Evolutionary conservation across 2,329 filamentous ascomycete species (phyloP), one percentile per base, ranked within the genome.

Genomic region (Paecilomyces niveus): DNA sequence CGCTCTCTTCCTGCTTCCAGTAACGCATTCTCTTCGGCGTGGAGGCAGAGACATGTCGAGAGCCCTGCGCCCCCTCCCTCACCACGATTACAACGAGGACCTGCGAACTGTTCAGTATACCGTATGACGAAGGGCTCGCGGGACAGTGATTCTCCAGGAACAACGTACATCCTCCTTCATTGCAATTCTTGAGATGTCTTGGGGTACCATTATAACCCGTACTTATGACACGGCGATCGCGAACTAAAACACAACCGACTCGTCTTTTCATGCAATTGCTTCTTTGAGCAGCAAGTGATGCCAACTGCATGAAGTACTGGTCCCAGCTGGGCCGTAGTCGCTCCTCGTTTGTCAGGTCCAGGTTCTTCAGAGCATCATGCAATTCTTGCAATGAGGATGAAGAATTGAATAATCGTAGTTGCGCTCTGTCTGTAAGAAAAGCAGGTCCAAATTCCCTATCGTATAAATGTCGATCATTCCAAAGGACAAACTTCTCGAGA

Each of bases 141-240:
- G 50, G 21, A 39, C 26, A 33, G 51, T 53, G 5, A 2, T n/a
- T 35, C 15, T 35, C 18, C 51, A 8, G 22, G 22, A 8, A 52
- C 18, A 18, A 63, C 63, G 31, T 74, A 80, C 94, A 99, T 54
- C 94, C 94, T 64, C 94, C 94, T 68, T 96, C 90, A 65, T 89
- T 89, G 77, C 94, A 99, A 76, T 99, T 99, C 57, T 80, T 85
- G 67, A 97, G 80, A 51, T 92, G 88, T 22, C 93, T 83, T 10
- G 94, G 92, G n/a, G 94, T 97, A 61, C 94, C 94, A 74, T 99
- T 99, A 78, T 99, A 99, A 21, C 94, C 94, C 0, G 94, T 99
- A 70, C 88, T 91, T 65, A 97, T 90, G 62, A 99, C 94, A 65
- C 92, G 85, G 68, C 87, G 87, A 69, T 92, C 88, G 62, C 88